Evolutionary conservation across 345 rosid genomes (phyloP).

Genomic region (Linum usitatissimum): DNA sequence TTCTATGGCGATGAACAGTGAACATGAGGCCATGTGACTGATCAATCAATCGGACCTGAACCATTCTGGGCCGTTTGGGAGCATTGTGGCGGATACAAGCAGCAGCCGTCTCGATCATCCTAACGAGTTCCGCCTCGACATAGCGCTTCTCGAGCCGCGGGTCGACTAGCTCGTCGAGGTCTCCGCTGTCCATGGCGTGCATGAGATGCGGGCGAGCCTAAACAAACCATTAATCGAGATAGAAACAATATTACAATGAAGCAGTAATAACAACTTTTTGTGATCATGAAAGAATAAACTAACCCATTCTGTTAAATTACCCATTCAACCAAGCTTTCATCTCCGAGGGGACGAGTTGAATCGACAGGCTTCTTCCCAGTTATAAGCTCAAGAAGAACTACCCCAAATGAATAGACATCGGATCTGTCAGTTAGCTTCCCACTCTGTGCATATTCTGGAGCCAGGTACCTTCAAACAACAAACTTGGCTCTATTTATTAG

Average conservation of each 20-base stretch:
- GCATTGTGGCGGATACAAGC: conserved; percentile 93
- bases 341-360: conserved; percentile 69
- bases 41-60: conserved; percentile 34
- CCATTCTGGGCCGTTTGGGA: conserved; percentile 92
- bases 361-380: conserved; percentile 93
- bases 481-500: not conserved
- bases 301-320: conserved; percentile 27
- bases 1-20: no score
- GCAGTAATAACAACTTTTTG: no score
- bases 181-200: conserved; percentile 65
- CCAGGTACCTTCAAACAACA: conserved; percentile 60
- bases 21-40: no score
- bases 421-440: conserved; percentile 94
- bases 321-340: conserved; percentile 98
- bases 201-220: conserved; percentile 79
- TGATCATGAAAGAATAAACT: not conserved
- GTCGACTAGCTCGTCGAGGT: conserved; percentile 54
- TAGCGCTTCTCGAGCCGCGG: conserved; percentile 55
- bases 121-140: conserved; percentile 57
- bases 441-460: conserved; percentile 95
- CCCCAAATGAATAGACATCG: conserved; percentile 93
- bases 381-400: conserved; percentile 87
- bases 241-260: no score
- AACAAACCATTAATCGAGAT: not conserved
- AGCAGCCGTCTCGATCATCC: conserved; percentile 87